Evolutionary conservation across 2,329 filamentous ascomycete species (phyloP).

Genomic region (Scedosporium aurantiacum): DNA sequence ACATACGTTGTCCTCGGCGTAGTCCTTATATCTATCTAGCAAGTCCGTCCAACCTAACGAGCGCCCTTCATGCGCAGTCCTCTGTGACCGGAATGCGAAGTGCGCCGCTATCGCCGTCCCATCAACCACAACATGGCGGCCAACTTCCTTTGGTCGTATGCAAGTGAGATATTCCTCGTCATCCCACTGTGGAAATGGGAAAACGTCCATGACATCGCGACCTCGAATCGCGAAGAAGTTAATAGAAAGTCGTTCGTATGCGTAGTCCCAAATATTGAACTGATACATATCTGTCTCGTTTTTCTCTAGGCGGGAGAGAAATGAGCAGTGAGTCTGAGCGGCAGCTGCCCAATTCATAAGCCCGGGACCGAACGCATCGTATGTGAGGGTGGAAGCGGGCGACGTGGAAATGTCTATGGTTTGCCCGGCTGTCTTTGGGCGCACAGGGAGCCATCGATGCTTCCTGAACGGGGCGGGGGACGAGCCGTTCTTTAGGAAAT

Average conservation of each 20-base stretch:
- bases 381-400: conserved; percentile 31
- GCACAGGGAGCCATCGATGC: conserved; percentile 40
- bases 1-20: conserved; percentile 41
- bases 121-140: conserved; percentile 36
- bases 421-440: conserved; percentile 18
- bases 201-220: conserved; percentile 37
- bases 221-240: conserved; percentile 44
- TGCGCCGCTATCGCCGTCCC: conserved; percentile 42
- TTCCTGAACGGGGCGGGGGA: conserved; percentile 24
- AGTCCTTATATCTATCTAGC: conserved; percentile 39
- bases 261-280: conserved; percentile 36
- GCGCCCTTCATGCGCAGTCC: conserved; percentile 23
- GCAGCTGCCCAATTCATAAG: conserved; percentile 39
- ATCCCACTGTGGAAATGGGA: conserved; percentile 26
- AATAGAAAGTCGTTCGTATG: conserved; percentile 37
- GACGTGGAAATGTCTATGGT: conserved; percentile 19
- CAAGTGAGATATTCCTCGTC: conserved; percentile 35
- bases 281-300: conserved; percentile 33
- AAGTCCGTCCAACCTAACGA: conserved; percentile 30
- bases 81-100: conserved; percentile 35
- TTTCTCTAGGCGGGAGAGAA: conserved; percentile 38
- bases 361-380: conserved; percentile 31
- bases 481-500: conserved; percentile 20
- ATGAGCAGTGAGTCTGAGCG: conserved; percentile 35
- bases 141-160: conserved; percentile 25